Conservation (phyloP, 768 basidiomycete genomes). For the Cytidiella melzeri region DNA sequence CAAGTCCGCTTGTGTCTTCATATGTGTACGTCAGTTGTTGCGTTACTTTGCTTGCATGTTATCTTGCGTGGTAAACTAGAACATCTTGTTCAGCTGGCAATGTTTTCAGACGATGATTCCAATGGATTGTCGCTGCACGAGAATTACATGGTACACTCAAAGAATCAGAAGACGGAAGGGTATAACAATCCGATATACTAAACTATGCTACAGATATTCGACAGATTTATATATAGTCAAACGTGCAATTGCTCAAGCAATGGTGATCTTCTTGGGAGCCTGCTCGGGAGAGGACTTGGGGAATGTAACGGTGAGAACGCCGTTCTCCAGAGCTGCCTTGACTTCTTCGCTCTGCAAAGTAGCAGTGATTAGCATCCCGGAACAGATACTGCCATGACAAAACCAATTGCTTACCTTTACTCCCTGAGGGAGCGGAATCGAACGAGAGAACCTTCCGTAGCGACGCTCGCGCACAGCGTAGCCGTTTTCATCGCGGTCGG, state of each 20-base stretch:
- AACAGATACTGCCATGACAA: too few relatives aligned
- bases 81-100: too few relatives aligned
- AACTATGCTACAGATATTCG: too few relatives aligned
- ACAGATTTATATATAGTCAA: background rate
- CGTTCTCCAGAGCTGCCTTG: constrained; percentile 11
- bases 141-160: too few relatives aligned
- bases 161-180: too few relatives aligned
- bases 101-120: too few relatives aligned
- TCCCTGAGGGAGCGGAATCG: constrained; percentile 41
- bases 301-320: constrained; percentile 14
- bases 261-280: constrained; percentile 13
- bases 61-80: too few relatives aligned
- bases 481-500: constrained; percentile 28
- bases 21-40: background rate
- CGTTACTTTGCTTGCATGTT: background rate
- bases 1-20: background rate
- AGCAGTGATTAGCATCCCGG: background rate
- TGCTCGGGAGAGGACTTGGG: constrained; percentile 12
- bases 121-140: too few relatives aligned
- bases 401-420: constrained; percentile 44
- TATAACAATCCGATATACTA: too few relatives aligned
- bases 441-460: constrained; percentile 43
- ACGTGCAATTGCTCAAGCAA: background rate
- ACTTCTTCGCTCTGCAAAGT: constrained; percentile 7
- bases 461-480: constrained; percentile 42